phyloP scores from a whole-genome alignment of 371 early-diverging fungal species.

The Mucor circinelloides region DNA sequence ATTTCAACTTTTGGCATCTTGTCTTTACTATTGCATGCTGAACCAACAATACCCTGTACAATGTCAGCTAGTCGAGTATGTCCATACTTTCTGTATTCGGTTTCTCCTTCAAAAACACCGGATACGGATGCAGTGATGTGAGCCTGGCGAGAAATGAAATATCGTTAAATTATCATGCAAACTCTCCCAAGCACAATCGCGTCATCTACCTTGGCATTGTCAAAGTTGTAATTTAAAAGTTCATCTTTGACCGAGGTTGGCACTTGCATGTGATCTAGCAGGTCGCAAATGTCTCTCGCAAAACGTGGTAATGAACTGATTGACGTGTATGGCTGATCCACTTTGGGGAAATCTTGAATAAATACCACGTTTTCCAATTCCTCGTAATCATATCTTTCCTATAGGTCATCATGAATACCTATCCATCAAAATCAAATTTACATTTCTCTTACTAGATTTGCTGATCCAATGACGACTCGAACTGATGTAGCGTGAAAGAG shows the following conservation, averaged over 20 bases:
- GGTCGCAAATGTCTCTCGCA: slow-evolving; percentile 36
- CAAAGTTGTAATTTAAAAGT: slow-evolving; percentile 39
- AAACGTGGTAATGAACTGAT: slow-evolving; percentile 26
- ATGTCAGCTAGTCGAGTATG: slow-evolving; percentile 42
- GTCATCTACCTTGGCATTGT: slow-evolving; percentile 35
- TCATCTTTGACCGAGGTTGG: slow-evolving; percentile 41
- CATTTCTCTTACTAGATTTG: slow-evolving; percentile 39
- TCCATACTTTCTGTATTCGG: slow-evolving; percentile 35
- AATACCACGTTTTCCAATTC: slow-evolving; percentile 54
- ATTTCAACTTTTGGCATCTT: slow-evolving; percentile 39
- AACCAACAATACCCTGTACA: slow-evolving; percentile 26
- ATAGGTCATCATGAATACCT: background rate
- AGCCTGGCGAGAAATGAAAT: slow-evolving; percentile 21
- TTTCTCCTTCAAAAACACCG: slow-evolving; percentile 40
- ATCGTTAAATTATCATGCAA: background rate
- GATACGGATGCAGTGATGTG: slow-evolving; percentile 47
- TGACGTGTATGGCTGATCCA: background rate
- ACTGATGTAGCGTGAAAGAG: slow-evolving; percentile 36
- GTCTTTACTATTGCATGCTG: slow-evolving; percentile 3
- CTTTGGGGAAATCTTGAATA: slow-evolving; percentile 48
- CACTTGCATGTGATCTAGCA: slow-evolving; percentile 40
- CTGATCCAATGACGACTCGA: slow-evolving; percentile 52
- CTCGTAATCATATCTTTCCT: slow-evolving; percentile 46
- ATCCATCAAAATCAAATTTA: background rate
- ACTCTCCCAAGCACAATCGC: background rate